phyloP scores from a whole-genome alignment of 2,329 filamentous ascomycete genomes.

The Colletotrichum sansevieriae region DNA sequence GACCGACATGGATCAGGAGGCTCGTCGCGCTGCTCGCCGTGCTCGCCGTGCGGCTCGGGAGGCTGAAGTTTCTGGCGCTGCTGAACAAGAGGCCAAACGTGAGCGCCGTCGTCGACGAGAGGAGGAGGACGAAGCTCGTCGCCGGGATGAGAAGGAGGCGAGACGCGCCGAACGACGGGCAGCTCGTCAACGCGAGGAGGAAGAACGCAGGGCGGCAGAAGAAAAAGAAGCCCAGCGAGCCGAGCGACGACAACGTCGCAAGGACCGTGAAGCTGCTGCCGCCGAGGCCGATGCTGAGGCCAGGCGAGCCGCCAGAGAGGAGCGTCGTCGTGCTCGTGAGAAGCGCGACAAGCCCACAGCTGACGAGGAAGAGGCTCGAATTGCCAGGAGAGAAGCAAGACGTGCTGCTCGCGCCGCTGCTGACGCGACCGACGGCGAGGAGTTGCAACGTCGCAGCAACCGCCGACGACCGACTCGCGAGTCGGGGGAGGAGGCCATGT shows the following conservation, averaged over 20 bases:
- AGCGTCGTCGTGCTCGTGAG: slow-evolving; percentile 63
- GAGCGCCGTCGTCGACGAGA: slow-evolving; percentile 69
- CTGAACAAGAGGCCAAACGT: slow-evolving; percentile 64
- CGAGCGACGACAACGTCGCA: slow-evolving; percentile 64
- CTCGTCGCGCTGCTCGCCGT: slow-evolving; percentile 72
- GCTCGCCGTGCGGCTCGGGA: slow-evolving; percentile 66
- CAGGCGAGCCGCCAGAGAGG: slow-evolving; percentile 59
- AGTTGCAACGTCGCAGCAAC: slow-evolving; percentile 51
- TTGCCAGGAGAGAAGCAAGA: slow-evolving; percentile 66
- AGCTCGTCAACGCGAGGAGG: slow-evolving; percentile 62
- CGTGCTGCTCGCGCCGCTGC: slow-evolving; percentile 55
- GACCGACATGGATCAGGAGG: slow-evolving; percentile 71
- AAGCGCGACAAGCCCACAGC: slow-evolving; percentile 52
- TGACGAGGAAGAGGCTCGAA: slow-evolving; percentile 68
- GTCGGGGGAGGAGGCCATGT: slow-evolving; percentile 60
- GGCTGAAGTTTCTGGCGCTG: slow-evolving; percentile 50
- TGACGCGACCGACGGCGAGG: slow-evolving; percentile 53
- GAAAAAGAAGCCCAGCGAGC: slow-evolving; percentile 63
- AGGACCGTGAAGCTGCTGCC: slow-evolving; percentile 61
- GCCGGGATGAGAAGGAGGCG: slow-evolving; percentile 70
- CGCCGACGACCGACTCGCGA: slow-evolving; percentile 57
- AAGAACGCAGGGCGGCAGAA: slow-evolving; percentile 62
- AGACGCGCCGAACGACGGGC: slow-evolving; percentile 67
- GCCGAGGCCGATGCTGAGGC: slow-evolving; percentile 63
- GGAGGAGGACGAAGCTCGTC: slow-evolving; percentile 65